Evolutionary conservation across 2,329 filamentous ascomycete species (phyloP).

Genomic region (Trichoderma afroharzianum): DNA sequence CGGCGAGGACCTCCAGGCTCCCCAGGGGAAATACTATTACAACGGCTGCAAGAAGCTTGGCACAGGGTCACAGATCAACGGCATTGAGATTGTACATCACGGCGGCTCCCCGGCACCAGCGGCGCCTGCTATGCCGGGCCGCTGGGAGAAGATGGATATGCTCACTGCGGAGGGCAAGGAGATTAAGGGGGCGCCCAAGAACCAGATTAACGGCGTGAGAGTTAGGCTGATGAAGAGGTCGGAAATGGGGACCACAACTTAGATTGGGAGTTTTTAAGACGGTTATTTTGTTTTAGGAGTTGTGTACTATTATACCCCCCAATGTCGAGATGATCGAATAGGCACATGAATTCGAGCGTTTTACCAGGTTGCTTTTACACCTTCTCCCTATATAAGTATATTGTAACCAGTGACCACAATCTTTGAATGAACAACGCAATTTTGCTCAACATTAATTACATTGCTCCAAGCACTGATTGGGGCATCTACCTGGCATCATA

Average conservation of each 20-base stretch:
- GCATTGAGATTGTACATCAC: constrained; percentile 4
- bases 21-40: neutral
- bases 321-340: neutral
- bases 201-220: constrained; percentile 12
- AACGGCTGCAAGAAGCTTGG: constrained; percentile 6
- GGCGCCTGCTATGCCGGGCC: neutral
- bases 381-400: neutral
- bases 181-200: neutral
- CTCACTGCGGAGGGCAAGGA: neutral
- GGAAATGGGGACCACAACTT: neutral
- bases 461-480: neutral
- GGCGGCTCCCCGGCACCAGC: neutral
- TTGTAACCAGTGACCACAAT: neutral
- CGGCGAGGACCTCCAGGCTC: neutral
- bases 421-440: neutral
- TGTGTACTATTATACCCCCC: neutral
- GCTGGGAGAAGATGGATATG: neutral
- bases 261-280: neutral
- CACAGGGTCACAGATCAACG: neutral
- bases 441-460: too few relatives aligned
- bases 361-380: neutral
- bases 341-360: neutral
- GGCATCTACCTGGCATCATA: neutral
- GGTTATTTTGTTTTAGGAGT: neutral
- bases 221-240: neutral